Evolutionary conservation across 306 rosid genomes (phyloP).

Genomic region (Prunus kanzakura): DNA sequence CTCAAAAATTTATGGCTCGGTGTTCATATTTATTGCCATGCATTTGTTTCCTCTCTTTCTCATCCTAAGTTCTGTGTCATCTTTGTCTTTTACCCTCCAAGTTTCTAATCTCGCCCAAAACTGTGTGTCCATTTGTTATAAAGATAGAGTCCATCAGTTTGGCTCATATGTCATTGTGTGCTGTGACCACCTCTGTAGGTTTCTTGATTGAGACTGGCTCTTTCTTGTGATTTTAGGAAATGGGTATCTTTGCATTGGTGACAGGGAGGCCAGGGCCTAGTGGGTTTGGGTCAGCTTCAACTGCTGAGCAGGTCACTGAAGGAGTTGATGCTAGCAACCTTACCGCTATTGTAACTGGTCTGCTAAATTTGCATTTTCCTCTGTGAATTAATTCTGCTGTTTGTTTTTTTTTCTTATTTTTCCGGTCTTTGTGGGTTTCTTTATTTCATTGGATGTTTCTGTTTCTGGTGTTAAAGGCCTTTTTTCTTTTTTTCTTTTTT

Average conservation of each 20-base stretch:
- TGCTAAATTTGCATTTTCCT: background rate
- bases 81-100: too few species aligned
- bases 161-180: too few species aligned
- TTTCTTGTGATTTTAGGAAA: background rate
- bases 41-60: too few species aligned
- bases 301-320: slow-evolving; percentile 70
- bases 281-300: slow-evolving; percentile 90
- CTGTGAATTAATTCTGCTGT: background rate
- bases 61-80: too few species aligned
- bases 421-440: background rate
- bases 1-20: too few species aligned
- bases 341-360: slow-evolving; percentile 84
- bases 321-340: slow-evolving; percentile 70
- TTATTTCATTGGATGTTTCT: background rate
- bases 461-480: background rate
- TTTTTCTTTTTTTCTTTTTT: too few species aligned
- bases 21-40: too few species aligned
- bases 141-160: too few species aligned
- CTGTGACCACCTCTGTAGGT: background rate
- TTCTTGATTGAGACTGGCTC: background rate
- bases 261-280: slow-evolving; percentile 72
- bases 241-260: slow-evolving; percentile 49
- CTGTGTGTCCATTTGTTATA: too few species aligned
- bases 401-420: background rate
- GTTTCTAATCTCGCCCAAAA: too few species aligned